These are phyloP conservation scores for Cercospora zeae-maydis DNA, from an alignment of 2,329 filamentous ascomycete species.

Conservation along the genomic window DNA sequence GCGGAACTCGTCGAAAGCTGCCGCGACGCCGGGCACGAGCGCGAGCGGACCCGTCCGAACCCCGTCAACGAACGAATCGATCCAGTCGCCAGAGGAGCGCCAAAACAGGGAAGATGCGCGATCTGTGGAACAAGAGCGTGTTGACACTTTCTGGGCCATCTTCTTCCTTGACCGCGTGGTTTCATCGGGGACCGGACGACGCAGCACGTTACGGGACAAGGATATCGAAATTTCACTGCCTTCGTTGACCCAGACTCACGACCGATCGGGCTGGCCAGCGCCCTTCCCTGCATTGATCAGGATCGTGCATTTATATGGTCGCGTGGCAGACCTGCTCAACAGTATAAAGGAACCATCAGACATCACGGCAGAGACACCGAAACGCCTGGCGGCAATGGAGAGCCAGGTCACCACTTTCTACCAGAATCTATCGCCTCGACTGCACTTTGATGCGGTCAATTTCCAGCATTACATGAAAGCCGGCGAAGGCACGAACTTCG, in stretches of 20 bases:
- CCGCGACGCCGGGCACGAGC: not conserved
- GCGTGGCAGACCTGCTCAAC: slow-evolving; percentile 80
- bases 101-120: slow-evolving; percentile 43
- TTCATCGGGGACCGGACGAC: slow-evolving; percentile 78
- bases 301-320: slow-evolving; percentile 81
- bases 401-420: slow-evolving; percentile 71
- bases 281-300: slow-evolving; percentile 77
- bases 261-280: slow-evolving; percentile 64
- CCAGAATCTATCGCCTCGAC: slow-evolving; percentile 67
- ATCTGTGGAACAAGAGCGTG: slow-evolving; percentile 73
- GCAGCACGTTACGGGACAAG: slow-evolving; percentile 77
- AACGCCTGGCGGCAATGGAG: slow-evolving; percentile 72
- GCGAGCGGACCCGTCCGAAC: slow-evolving; percentile 38
- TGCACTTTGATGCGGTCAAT: slow-evolving; percentile 82
- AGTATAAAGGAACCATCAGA: slow-evolving; percentile 71
- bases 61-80: slow-evolving; percentile 38
- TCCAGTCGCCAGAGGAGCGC: slow-evolving; percentile 63
- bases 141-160: slow-evolving; percentile 83
- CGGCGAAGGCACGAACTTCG: slow-evolving; percentile 81
- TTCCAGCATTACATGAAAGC: slow-evolving; percentile 79
- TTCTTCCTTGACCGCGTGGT: slow-evolving; percentile 85
- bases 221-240: slow-evolving; percentile 78
- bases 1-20: slow-evolving; percentile 1
- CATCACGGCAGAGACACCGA: slow-evolving; percentile 70
- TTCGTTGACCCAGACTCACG: slow-evolving; percentile 50